Evolutionary conservation across 225 moss, liverwort and hornwort species (phyloP).

Genomic region (Polytrichum commune): DNA sequence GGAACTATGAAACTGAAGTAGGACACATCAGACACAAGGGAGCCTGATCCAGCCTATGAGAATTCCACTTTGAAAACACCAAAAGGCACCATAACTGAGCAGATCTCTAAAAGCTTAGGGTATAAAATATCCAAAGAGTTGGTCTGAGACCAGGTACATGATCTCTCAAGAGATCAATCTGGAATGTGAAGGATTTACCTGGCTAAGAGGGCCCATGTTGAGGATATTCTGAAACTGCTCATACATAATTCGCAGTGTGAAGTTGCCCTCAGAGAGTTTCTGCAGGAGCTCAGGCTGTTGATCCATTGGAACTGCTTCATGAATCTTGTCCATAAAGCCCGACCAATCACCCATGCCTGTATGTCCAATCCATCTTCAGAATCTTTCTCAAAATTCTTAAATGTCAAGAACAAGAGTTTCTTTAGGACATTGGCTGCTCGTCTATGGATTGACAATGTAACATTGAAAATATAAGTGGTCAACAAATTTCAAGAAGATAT

Average conservation of each 20-base stretch:
- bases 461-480: too few species aligned
- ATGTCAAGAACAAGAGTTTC: not conserved
- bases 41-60: too few species aligned
- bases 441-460: too few species aligned
- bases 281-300: conserved; percentile 85
- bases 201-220: conserved; percentile 78
- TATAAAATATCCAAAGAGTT: too few species aligned
- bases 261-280: conserved; percentile 77
- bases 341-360: conserved; percentile 89
- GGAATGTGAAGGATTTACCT: conserved; percentile 37
- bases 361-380: conserved; percentile 7
- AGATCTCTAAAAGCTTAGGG: too few species aligned
- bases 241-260: conserved; percentile 83
- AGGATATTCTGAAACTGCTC: conserved; percentile 78
- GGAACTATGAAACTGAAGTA: too few species aligned
- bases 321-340: conserved; percentile 89
- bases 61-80: too few species aligned
- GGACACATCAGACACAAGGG: too few species aligned
- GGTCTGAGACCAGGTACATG: too few species aligned
- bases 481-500: not conserved
- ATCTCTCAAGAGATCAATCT: too few species aligned
- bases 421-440: not conserved
- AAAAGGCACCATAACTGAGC: too few species aligned
- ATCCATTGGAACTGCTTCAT: conserved; percentile 89
- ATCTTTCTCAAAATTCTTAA: not conserved